Evolutionary conservation across 768 basidiomycete species (phyloP).

Genomic region (Lactarius tabidus): DNA sequence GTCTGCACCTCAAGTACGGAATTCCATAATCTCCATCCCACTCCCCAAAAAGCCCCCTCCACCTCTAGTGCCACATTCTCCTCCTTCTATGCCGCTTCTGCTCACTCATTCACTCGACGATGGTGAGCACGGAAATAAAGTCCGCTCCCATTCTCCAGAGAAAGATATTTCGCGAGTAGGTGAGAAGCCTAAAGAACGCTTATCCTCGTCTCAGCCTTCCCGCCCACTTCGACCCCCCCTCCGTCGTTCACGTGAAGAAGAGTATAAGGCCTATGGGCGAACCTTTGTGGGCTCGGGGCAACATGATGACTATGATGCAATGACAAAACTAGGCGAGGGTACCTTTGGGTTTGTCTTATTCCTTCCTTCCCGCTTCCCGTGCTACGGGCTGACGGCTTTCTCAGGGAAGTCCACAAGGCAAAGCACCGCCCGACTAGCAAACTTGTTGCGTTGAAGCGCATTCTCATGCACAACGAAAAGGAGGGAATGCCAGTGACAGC

Average conservation of each 20-base stretch:
- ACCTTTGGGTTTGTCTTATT: constrained; percentile 72
- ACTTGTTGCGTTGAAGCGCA: constrained; percentile 86
- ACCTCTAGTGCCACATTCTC: neutral
- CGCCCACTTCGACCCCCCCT: constrained; percentile 39
- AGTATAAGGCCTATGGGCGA: constrained; percentile 62
- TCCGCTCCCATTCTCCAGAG: neutral
- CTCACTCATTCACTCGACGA: constrained; percentile 6
- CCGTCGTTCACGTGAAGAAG: constrained; percentile 57
- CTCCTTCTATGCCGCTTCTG: constrained; percentile 7
- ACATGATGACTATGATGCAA: constrained; percentile 72
- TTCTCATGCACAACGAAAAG: constrained; percentile 94
- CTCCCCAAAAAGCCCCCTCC: constrained; percentile 12
- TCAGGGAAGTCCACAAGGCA: constrained; percentile 89
- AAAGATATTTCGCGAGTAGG: neutral
- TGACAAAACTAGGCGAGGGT: constrained; percentile 90
- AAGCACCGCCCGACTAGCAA: constrained; percentile 55
- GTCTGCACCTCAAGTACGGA: constrained; percentile 28
- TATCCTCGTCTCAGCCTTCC: constrained; percentile 25
- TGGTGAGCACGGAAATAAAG: neutral
- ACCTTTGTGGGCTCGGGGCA: constrained; percentile 65
- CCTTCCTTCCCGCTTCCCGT: constrained; percentile 9
- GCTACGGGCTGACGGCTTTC: neutral
- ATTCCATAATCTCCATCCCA: constrained; percentile 34
- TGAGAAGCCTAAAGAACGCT: constrained; percentile 5
- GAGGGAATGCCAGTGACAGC: constrained; percentile 98